Evolutionary conservation across 495 filamentous ascomycete genomes (phyloP).

Genomic region (Trypethelium eluteriae): DNA sequence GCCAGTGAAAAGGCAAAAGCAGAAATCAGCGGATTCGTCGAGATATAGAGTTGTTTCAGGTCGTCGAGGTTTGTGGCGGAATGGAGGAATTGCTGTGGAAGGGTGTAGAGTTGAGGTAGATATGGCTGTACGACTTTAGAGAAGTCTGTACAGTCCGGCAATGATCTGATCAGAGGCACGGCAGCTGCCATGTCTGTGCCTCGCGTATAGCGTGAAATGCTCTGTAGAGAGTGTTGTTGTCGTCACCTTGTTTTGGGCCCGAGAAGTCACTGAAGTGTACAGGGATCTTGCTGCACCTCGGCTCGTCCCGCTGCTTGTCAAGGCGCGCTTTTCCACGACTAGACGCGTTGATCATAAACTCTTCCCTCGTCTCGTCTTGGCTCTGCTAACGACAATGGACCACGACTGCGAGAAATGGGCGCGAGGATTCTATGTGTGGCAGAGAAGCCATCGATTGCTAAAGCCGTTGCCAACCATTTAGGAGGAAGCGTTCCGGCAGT

Average conservation of each 20-base stretch:
- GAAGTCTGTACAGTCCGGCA: slow-evolving; percentile 67
- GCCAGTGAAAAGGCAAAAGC: slow-evolving; percentile 65
- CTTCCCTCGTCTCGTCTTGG: background rate
- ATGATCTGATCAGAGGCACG: slow-evolving; percentile 58
- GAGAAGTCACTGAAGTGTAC: background rate
- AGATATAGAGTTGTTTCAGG: slow-evolving; percentile 63
- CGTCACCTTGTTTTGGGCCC: background rate
- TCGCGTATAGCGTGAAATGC: background rate
- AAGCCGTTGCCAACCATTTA: slow-evolving; percentile 83
- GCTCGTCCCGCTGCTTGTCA: slow-evolving; percentile 8
- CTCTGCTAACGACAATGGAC: background rate
- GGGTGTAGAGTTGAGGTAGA: slow-evolving; percentile 65
- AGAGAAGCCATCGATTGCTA: slow-evolving; percentile 94
- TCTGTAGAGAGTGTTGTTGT: no score
- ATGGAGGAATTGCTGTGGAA: slow-evolving; percentile 56
- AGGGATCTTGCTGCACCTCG: background rate
- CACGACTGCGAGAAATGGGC: slow-evolving; percentile 17
- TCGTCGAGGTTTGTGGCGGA: slow-evolving; percentile 48
- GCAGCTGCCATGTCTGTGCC: slow-evolving; percentile 8
- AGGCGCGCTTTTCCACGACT: background rate
- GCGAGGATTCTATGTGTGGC: slow-evolving; percentile 78
- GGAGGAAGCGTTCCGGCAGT: slow-evolving; percentile 1
- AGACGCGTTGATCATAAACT: background rate
- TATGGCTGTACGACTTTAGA: slow-evolving; percentile 63
- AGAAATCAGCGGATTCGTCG: slow-evolving; percentile 78